Evolutionary conservation across 139 green algal genomes (phyloP).

Genomic region (Tetratostichococcus sp.): DNA sequence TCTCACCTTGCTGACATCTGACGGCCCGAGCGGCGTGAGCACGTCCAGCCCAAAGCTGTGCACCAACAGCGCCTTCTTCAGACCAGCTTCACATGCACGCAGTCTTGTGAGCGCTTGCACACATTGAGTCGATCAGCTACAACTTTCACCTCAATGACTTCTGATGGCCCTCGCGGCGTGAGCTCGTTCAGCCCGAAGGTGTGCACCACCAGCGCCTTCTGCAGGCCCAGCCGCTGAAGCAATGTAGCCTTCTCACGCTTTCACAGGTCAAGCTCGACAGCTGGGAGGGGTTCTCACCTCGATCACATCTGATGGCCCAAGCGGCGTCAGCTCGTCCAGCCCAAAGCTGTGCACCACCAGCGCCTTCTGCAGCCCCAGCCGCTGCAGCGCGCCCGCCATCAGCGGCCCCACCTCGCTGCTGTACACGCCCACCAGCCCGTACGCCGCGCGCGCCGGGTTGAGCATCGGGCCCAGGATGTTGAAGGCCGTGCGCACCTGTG

Average conservation of each 20-base stretch:
- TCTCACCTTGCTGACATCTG: too few relatives aligned
- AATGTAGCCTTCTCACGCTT: too few relatives aligned
- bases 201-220: conserved; percentile 94
- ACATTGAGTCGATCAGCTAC: too few relatives aligned
- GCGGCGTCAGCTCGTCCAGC: conserved; percentile 97
- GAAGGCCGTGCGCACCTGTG: conserved; percentile 75
- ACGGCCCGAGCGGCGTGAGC: conserved; percentile 87
- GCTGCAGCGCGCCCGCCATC: conserved; percentile 80
- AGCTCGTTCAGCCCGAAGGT: conserved; percentile 94
- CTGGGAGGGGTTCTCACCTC: conserved; percentile 58
- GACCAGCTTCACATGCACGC: conserved; percentile 41
- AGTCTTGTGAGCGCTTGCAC: background rate
- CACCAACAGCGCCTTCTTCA: conserved; percentile 90
- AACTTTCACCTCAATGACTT: too few relatives aligned
- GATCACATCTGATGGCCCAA: conserved; percentile 85
- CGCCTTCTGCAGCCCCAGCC: conserved; percentile 77
- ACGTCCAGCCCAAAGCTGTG: conserved; percentile 94
- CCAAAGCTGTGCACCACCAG: conserved; percentile 94
- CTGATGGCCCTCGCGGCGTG: conserved; percentile 76
- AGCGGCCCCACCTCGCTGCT: conserved; percentile 64
- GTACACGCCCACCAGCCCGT: conserved; percentile 92
- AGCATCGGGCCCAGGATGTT: conserved; percentile 97
- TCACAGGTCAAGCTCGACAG: too few relatives aligned
- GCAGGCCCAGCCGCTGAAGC: too few relatives aligned
- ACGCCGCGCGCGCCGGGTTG: conserved; percentile 84